phyloP scores from a whole-genome alignment of 2,329 filamentous ascomycete species.

The Cytospora leucostoma region DNA sequence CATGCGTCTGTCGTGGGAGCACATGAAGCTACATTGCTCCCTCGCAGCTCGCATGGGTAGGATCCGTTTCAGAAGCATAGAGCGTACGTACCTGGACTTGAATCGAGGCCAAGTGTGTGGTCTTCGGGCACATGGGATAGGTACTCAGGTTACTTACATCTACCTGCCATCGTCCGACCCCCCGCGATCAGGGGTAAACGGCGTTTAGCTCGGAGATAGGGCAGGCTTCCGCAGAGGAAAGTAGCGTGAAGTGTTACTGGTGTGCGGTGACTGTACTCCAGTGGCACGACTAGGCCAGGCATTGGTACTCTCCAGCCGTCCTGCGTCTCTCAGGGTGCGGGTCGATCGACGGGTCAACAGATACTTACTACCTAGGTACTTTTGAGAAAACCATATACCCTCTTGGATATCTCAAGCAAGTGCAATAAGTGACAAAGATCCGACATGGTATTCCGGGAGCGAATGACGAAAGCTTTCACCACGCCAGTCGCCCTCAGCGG shows the following conservation, averaged over 20 bases:
- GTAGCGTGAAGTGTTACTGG: not conserved
- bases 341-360: too few relatives aligned
- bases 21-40: constrained; percentile 7
- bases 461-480: too few relatives aligned
- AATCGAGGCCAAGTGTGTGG: not conserved
- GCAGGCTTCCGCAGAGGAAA: too few relatives aligned
- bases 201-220: too few relatives aligned
- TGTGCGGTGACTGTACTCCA: not conserved
- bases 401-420: too few relatives aligned
- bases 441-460: too few relatives aligned
- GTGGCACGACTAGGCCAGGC: not conserved
- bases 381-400: too few relatives aligned
- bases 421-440: too few relatives aligned
- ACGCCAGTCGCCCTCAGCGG: too few relatives aligned
- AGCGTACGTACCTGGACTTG: not conserved
- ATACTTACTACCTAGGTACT: too few relatives aligned
- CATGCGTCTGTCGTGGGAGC: not conserved
- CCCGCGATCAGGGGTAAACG: not conserved
- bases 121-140: not conserved
- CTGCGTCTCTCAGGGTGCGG: not conserved
- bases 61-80: constrained; percentile 8
- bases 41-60: constrained; percentile 9
- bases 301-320: not conserved
- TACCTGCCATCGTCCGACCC: not conserved
- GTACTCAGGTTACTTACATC: not conserved